phyloP scores from a whole-genome alignment of 192 early-diverging fungal genomes.

The Coemansia sp. region DNA sequence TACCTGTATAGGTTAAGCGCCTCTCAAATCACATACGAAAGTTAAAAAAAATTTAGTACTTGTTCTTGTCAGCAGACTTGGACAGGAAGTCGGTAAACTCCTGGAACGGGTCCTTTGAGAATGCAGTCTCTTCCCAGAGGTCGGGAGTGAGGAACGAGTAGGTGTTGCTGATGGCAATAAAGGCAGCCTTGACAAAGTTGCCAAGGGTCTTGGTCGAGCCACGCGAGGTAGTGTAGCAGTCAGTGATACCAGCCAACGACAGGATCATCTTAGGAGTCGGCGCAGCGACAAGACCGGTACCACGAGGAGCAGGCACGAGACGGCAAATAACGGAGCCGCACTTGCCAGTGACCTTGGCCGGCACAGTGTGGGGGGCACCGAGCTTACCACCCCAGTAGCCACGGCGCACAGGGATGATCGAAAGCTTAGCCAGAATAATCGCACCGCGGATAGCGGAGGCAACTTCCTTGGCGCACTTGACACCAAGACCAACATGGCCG shows the following conservation, averaged over 20 bases:
- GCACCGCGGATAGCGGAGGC: conserved; percentile 98
- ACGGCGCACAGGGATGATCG: conserved; percentile 96
- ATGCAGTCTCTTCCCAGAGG: conserved; percentile 88
- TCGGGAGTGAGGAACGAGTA: conserved; percentile 98
- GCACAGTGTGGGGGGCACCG: conserved; percentile 97
- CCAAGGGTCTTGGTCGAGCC: conserved; percentile 98
- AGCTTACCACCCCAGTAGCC: conserved; percentile 98
- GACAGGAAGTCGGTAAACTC: conserved; percentile 80
- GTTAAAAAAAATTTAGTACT: conserved; percentile 29
- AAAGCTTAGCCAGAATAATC: conserved; percentile 98
- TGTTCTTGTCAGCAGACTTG: conserved; percentile 54
- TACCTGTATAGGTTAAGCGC: no score
- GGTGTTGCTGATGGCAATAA: conserved; percentile 94
- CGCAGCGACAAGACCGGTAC: conserved; percentile 98
- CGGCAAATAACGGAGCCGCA: conserved; percentile 92
- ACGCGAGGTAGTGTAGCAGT: conserved; percentile 95
- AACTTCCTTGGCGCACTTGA: conserved; percentile 99
- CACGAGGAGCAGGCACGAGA: conserved; percentile 97
- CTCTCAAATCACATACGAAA: not conserved
- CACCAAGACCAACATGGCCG: conserved; percentile 98
- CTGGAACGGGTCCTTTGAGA: conserved; percentile 90
- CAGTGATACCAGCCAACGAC: conserved; percentile 93
- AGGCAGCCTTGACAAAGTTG: conserved; percentile 99
- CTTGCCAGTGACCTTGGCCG: conserved; percentile 95
- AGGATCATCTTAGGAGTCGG: conserved; percentile 97